phyloP scores from a whole-genome alignment of 768 basidiomycete species.

The Hygrocybe punicea region DNA sequence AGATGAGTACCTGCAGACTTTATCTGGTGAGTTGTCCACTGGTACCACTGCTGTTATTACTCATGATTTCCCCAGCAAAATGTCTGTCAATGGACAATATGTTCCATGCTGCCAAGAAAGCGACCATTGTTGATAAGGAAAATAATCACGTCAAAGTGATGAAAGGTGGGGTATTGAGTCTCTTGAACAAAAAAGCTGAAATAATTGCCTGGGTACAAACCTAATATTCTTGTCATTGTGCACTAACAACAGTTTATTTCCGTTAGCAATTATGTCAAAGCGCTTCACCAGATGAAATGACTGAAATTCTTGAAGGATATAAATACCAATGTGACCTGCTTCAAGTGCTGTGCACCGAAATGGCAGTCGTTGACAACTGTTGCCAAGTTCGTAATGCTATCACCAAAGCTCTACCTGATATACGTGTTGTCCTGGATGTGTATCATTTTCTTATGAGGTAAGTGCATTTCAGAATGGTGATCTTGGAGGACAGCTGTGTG shows the following conservation, averaged over 20 bases:
- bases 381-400: conserved; percentile 6
- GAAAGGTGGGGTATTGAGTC: conserved; percentile 3
- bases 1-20: conserved; percentile 12
- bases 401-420: background rate
- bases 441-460: conserved; percentile 13
- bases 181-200: background rate
- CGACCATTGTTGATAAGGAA: conserved; percentile 6
- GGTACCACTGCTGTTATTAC: background rate
- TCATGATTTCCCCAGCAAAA: conserved; percentile 1
- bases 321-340: conserved; percentile 1
- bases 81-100: conserved; percentile 12
- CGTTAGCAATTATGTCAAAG: conserved; percentile 8
- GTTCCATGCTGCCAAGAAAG: conserved; percentile 13
- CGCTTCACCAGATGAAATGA: conserved; percentile 5
- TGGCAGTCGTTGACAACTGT: conserved; percentile 13
- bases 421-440: conserved; percentile 3
- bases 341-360: conserved; percentile 1
- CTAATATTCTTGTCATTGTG: background rate
- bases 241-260: background rate
- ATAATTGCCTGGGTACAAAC: background rate
- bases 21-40: conserved; percentile 11
- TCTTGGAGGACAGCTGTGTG: too few species aligned
- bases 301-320: conserved; percentile 8
- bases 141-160: conserved; percentile 5
- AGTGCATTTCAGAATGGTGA: too few species aligned